These are phyloP conservation scores for Boletus edulis DNA, from an alignment of 768 basidiomycete genomes.

Conservation along the genomic window DNA sequence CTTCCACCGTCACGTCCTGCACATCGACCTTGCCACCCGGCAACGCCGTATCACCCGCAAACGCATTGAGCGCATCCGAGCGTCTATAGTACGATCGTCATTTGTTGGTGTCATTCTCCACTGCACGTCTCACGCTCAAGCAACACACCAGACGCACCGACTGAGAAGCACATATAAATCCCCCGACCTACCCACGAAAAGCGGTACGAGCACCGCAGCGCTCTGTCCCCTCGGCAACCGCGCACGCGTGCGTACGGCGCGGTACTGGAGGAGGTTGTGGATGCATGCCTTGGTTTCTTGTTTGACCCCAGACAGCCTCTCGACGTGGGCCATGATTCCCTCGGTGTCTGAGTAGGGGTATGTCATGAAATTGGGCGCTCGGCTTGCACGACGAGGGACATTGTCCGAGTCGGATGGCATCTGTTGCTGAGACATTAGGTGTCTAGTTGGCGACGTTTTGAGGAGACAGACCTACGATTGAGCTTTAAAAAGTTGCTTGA, in stretches of 20 bases:
- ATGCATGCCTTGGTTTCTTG: slow-evolving; percentile 27
- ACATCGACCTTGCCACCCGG: slow-evolving; percentile 83
- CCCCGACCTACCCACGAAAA: slow-evolving; percentile 82
- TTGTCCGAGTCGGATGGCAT: no score
- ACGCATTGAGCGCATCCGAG: slow-evolving; percentile 66
- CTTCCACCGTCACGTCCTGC: slow-evolving; percentile 66
- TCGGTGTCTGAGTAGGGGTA: slow-evolving; percentile 17
- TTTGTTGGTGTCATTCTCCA: no score
- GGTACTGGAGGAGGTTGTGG: slow-evolving; percentile 26
- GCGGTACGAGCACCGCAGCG: slow-evolving; percentile 78
- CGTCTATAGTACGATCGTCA: slow-evolving; percentile 45
- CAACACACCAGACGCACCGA: slow-evolving; percentile 45
- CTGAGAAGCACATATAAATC: slow-evolving; percentile 86
- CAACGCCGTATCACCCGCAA: slow-evolving; percentile 85
- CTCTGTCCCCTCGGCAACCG: slow-evolving; percentile 54
- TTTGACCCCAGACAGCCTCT: slow-evolving; percentile 7
- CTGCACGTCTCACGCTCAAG: no score
- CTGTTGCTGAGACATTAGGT: no score
- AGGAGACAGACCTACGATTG: no score
- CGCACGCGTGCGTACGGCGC: slow-evolving; percentile 28
- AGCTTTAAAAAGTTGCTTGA: background rate
- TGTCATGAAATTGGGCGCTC: slow-evolving; percentile 11
- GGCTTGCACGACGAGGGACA: no score
- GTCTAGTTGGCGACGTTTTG: no score
- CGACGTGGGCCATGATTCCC: slow-evolving; percentile 7